Evolutionary conservation across 2,329 filamentous ascomycete species (phyloP), one percentile per base, ranked within the genome.

Genomic region (Didymella keratinophila): DNA sequence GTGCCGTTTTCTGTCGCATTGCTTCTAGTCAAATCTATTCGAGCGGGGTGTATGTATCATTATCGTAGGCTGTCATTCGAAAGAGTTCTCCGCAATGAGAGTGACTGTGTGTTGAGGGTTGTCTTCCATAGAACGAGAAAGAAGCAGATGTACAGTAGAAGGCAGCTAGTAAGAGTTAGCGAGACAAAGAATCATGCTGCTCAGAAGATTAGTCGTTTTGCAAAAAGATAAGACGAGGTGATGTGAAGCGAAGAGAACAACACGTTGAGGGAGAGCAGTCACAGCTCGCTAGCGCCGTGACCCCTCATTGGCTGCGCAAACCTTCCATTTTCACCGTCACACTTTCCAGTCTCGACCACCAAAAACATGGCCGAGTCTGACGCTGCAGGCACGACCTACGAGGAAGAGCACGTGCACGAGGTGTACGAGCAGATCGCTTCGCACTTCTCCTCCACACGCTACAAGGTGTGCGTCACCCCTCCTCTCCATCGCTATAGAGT

Each of bases 391-490:
- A 83, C 84, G 62, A 76, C 78, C 30, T 97, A 97, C 80, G 95
- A 99, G 79, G 84, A 89, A 63, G 80, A 89, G 65, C 91, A 98
- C 78, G 95, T 99, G 56, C 95, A 99, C 78, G 82, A 86, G 57
- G 91, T 99, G 63, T 99, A 99, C 81, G 91, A 93, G 76, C 85
- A 90, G 70, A 95, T 95, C 73, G 91, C 91, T 32, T 84, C 87
- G 34, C 91, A 95, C 80, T 95, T 95, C 80, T 93, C 90, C 12
- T 87, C 89, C 16, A 94, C 91, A 21, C 86, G 87, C 64, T 88
- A 88, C 78, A 89, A 89, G 83, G 86, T 88, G 71, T 71, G 74
- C 67, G 65, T 74, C 66, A 49, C 43, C 54, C 46, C 51, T 50
- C 54, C 45, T 48, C n/a, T 27, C 34, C 32, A 45, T 39, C 37